phyloP scores from a whole-genome alignment of 495 filamentous ascomycete genomes.

The Neurospora terricola region DNA sequence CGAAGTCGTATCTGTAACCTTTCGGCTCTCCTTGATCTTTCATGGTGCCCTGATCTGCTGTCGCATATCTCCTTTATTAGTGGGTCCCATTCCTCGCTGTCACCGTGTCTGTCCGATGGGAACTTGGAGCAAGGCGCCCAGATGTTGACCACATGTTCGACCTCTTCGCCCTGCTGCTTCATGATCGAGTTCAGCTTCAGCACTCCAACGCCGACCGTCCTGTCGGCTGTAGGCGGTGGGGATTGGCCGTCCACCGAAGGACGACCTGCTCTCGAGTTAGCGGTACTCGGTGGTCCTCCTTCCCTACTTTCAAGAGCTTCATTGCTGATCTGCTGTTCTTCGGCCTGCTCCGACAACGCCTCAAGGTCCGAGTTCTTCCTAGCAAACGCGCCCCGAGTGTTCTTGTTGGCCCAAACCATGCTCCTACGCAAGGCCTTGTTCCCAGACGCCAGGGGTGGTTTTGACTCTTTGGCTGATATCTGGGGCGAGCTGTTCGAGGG shows the following conservation, averaged over 20 bases:
- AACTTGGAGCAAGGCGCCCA: slow-evolving; percentile 53
- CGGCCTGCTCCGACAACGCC: slow-evolving; percentile 36
- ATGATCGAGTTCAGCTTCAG: slow-evolving; percentile 71
- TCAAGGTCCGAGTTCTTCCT: slow-evolving; percentile 38
- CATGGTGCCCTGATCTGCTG: slow-evolving; percentile 61
- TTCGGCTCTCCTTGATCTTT: slow-evolving; percentile 58
- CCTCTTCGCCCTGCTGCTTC: slow-evolving; percentile 64
- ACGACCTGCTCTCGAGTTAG: slow-evolving; percentile 38
- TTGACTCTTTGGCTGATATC: slow-evolving; percentile 28
- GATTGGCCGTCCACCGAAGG: slow-evolving; percentile 38
- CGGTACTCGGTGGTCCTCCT: slow-evolving; percentile 44
- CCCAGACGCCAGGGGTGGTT: slow-evolving; percentile 32
- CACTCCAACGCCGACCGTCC: slow-evolving; percentile 71
- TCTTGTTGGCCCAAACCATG: slow-evolving; percentile 67
- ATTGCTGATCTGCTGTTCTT: slow-evolving; percentile 23
- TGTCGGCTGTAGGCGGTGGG: slow-evolving; percentile 30
- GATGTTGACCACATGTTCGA: slow-evolving; percentile 67
- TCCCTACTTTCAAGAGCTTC: slow-evolving; percentile 29
- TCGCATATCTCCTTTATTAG: slow-evolving; percentile 65
- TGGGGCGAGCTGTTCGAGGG: slow-evolving; percentile 24
- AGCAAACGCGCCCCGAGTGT: slow-evolving; percentile 37
- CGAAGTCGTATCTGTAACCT: slow-evolving; percentile 66
- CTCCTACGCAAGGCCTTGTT: slow-evolving; percentile 62
- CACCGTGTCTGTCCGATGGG: slow-evolving; percentile 41
- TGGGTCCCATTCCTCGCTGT: slow-evolving; percentile 61